Percentiles rank a stretch among this genome's conserved stretches.
Evolutionary conservation across 2,329 filamentous ascomycete species (phyloP).

Genomic region (Fusarium sp.): DNA sequence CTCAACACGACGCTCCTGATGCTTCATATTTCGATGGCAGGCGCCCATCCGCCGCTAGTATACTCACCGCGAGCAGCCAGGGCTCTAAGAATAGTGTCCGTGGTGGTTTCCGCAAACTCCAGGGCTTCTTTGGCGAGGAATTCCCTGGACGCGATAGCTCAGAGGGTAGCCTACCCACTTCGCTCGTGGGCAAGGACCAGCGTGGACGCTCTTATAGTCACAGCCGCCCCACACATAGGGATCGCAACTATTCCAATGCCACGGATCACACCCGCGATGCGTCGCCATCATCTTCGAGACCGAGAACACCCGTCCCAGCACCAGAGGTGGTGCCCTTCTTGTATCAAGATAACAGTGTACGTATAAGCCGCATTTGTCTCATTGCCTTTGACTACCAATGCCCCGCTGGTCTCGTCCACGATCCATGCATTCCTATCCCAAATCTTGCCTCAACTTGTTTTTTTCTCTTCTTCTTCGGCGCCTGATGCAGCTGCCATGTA

Average conservation of each 20-base stretch:
- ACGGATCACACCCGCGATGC: slow-evolving; percentile 76
- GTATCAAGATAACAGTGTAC: slow-evolving; percentile 81
- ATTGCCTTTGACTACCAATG: slow-evolving; percentile 24
- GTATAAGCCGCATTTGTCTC: slow-evolving; percentile 50
- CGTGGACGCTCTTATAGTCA: slow-evolving; percentile 71
- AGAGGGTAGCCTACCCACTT: slow-evolving; percentile 70
- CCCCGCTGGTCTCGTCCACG: slow-evolving; percentile 15
- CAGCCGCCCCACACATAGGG: slow-evolving; percentile 65
- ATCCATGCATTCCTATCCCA: slow-evolving; percentile 30
- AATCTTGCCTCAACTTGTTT: slow-evolving; percentile 16
- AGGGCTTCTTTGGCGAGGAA: slow-evolving; percentile 93
- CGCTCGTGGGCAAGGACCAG: slow-evolving; percentile 63
- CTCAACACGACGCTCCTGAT: slow-evolving; percentile 67
- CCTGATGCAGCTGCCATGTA: slow-evolving; percentile 12
- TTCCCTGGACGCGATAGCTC: slow-evolving; percentile 78
- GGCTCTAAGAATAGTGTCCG: slow-evolving; percentile 79
- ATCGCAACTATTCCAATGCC: slow-evolving; percentile 82
- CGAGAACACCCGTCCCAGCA: slow-evolving; percentile 84
- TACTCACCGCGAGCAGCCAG: slow-evolving; percentile 80
- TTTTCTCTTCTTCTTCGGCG: slow-evolving; percentile 18
- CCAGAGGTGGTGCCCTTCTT: slow-evolving; percentile 98
- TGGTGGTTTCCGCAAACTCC: slow-evolving; percentile 81
- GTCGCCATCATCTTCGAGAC: slow-evolving; percentile 79
- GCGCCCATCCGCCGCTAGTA: slow-evolving; percentile 87
- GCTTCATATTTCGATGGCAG: slow-evolving; percentile 74